phyloP scores from a whole-genome alignment of 306 rosid species.

The Inga leiocalycina region DNA sequence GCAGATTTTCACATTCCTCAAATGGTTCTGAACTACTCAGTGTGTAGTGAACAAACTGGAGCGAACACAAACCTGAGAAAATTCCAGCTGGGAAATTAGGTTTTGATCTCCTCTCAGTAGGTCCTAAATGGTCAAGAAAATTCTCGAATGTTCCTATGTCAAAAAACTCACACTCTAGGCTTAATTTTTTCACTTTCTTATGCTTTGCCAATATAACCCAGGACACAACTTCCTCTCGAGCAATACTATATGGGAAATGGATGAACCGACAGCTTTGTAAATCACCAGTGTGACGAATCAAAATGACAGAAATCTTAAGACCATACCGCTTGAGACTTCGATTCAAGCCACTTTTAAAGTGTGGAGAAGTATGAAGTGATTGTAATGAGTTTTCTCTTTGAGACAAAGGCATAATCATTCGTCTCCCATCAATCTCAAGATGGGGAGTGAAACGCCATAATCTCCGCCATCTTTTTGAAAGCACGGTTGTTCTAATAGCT shows the following conservation, averaged over 20 bases:
- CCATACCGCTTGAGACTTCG: neutral
- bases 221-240: neutral
- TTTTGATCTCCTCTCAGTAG: neutral
- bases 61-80: neutral
- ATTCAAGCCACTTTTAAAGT: neutral
- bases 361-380: neutral
- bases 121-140: neutral
- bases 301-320: neutral
- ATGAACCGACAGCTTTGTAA: neutral
- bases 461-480: slow-evolving; percentile 20
- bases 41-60: slow-evolving; percentile 13
- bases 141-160: neutral
- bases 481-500: slow-evolving; percentile 26
- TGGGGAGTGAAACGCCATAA: neutral
- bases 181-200: neutral
- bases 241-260: neutral
- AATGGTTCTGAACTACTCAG: neutral
- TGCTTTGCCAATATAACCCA: neutral
- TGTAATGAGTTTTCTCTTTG: neutral
- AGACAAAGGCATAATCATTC: slow-evolving; percentile 3
- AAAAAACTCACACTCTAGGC: slow-evolving; percentile 15
- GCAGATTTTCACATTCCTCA: neutral
- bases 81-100: neutral
- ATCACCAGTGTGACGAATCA: neutral
- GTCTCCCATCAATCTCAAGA: neutral